phyloP scores from a whole-genome alignment of 1,139 yeast species.

The Scheffersomyces segobiensis region DNA sequence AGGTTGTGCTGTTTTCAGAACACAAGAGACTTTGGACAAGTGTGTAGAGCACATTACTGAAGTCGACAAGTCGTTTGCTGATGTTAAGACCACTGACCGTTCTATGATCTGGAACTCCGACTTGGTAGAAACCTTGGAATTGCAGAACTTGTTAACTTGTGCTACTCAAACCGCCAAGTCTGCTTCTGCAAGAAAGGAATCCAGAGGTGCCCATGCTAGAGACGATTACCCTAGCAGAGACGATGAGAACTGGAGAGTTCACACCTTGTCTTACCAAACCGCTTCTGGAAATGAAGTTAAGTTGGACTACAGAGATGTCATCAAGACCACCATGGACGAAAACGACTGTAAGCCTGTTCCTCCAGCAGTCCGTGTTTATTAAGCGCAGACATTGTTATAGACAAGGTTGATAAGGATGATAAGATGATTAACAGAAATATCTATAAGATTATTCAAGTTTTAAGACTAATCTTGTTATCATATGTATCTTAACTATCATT shows the following conservation, averaged over 20 bases:
- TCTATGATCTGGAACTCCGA: slow-evolving; percentile 99
- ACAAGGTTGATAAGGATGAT: background rate
- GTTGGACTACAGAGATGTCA: slow-evolving; percentile 86
- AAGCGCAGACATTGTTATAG: slow-evolving; percentile 14
- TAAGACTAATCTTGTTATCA: background rate
- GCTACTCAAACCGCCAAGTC: slow-evolving; percentile 95
- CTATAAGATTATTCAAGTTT: background rate
- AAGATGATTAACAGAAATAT: background rate
- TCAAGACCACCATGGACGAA: slow-evolving; percentile 82
- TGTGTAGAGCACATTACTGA: slow-evolving; percentile 81
- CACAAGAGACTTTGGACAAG: slow-evolving; percentile 85
- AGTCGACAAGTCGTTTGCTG: slow-evolving; percentile 69
- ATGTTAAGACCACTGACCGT: slow-evolving; percentile 86
- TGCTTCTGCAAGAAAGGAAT: slow-evolving; percentile 94
- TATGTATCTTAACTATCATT: background rate
- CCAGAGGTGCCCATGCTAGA: slow-evolving; percentile 99
- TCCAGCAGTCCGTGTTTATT: slow-evolving; percentile 94
- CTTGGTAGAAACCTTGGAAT: slow-evolving; percentile 91
- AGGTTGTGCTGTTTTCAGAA: slow-evolving; percentile 97
- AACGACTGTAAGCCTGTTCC: slow-evolving; percentile 94
- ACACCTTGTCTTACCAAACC: slow-evolving; percentile 89
- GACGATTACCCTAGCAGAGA: slow-evolving; percentile 97
- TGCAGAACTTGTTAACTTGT: slow-evolving; percentile 95
- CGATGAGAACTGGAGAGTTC: slow-evolving; percentile 97
- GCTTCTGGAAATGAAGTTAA: slow-evolving; percentile 68